These are phyloP conservation scores for Syzygium aqueum DNA, from an alignment of 345 rosid genomes.

Conservation along the genomic window DNA sequence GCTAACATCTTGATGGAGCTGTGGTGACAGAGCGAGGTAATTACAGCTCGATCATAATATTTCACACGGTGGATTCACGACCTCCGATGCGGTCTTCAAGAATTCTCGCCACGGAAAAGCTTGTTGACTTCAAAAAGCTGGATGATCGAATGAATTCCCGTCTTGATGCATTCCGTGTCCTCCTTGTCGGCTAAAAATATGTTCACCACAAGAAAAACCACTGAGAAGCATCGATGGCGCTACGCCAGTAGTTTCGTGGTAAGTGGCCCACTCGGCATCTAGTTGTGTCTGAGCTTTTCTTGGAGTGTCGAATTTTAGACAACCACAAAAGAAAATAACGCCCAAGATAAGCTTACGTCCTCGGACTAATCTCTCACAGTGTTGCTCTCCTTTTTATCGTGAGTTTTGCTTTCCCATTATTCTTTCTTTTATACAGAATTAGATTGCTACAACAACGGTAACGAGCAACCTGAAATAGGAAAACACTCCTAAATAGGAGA, in stretches of 20 bases:
- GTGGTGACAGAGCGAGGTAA: accelerated
- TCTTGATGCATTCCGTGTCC: background rate
- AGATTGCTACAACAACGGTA: too few species aligned
- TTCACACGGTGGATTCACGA: background rate
- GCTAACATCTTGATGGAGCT: background rate
- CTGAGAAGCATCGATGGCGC: background rate
- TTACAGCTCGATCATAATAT: background rate
- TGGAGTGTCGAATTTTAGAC: too few species aligned
- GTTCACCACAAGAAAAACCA: background rate
- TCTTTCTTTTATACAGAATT: too few species aligned
- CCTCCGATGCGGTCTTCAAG: background rate
- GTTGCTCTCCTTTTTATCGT: too few species aligned
- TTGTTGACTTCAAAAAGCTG: background rate
- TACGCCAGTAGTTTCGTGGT: background rate
- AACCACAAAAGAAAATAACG: too few species aligned
- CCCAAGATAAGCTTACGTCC: too few species aligned
- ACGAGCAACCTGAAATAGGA: too few species aligned
- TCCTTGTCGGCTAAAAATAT: background rate
- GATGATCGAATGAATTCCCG: background rate
- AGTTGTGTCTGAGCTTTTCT: background rate
- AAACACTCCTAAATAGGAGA: too few species aligned
- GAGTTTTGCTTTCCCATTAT: too few species aligned
- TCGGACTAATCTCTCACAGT: too few species aligned
- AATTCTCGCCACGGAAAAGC: background rate
- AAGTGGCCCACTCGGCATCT: background rate